Percentiles rank a stretch among this genome's conserved stretches.
Conservation (phyloP, 306 rosid species). For the Pachyrhizus erosus region DNA sequence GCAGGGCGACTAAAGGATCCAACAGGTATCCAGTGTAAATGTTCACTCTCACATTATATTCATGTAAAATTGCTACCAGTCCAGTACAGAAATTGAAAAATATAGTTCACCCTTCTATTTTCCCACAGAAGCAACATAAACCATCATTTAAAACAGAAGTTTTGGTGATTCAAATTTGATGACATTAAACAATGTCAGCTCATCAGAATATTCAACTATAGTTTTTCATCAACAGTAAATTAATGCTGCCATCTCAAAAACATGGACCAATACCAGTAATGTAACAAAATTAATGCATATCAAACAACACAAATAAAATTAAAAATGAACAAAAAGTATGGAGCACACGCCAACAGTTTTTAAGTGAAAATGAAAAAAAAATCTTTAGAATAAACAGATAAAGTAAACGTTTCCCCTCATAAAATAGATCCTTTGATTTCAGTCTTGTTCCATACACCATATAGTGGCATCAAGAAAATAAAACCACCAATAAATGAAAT, state of each 20-base stretch:
- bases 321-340: background rate
- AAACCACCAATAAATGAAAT: conserved; percentile 3
- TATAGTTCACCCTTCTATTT: background rate
- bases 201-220: background rate
- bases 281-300: conserved; percentile 2
- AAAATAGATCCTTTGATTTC: background rate
- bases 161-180: background rate
- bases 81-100: conserved; percentile 22
- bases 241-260: conserved; percentile 12
- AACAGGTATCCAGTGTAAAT: background rate
- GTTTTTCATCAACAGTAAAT: background rate
- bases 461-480: background rate
- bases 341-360: background rate
- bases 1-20: background rate
- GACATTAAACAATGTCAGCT: background rate
- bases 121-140: background rate
- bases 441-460: background rate
- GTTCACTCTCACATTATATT: background rate
- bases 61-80: conserved; percentile 1
- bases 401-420: background rate
- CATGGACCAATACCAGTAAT: background rate
- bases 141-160: background rate
- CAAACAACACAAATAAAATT: background rate
- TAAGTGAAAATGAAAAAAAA: background rate
- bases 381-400: background rate